Evolutionary conservation across 2,329 filamentous ascomycete genomes (phyloP), one percentile per base, ranked within the genome.

Genomic region (Cadophora malorum): DNA sequence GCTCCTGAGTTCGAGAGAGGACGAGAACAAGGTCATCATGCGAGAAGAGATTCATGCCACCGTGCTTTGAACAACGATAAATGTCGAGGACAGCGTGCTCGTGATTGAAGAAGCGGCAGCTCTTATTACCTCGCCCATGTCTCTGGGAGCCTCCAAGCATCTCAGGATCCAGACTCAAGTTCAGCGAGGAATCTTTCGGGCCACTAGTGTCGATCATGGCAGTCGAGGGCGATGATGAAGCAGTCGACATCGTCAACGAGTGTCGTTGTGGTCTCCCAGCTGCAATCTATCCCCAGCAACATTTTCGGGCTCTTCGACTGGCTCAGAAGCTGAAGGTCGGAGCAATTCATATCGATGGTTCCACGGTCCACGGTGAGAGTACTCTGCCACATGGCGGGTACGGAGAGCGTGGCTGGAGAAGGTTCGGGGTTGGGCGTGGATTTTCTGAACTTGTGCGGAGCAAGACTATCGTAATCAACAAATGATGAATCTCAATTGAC

Each of bases 371-470:
- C 65, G 73, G 74, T 58, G 74, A 71, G 62, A n/a, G 41, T 7
- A 67, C 63, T 16, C 56, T 75, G 23, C 74, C 73, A 0, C 73
- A 75, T 64, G 74, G 74, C n/a, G 73, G 74, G 0, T 45, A 65
- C 60, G 68, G 71, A 31, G 66, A 72, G 31, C 74, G 74, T 62
- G 74, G 74, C 23, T 75, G 65, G 63, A 73, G 74, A 3, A 33
- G 74, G 47, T 75, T 75, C 63, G 73, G 73, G 4, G 70, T 14
- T 0, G 16, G 23, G 23, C 68, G 69, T 53, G 87, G 86, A 1
- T 76, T 89, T 63, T 79, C 83, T 4, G 88, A 90, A 76, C 90
- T 87, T 83, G 78, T 87, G 69, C 81, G 83, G 74, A 86, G 83
- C n/a, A 91, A 90, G 82, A 72, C 69, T 3, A 50, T 71, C 28